These are phyloP conservation scores for Talinum fruticosum DNA, from an alignment of 148 eudicot species.

Conservation along the genomic window DNA sequence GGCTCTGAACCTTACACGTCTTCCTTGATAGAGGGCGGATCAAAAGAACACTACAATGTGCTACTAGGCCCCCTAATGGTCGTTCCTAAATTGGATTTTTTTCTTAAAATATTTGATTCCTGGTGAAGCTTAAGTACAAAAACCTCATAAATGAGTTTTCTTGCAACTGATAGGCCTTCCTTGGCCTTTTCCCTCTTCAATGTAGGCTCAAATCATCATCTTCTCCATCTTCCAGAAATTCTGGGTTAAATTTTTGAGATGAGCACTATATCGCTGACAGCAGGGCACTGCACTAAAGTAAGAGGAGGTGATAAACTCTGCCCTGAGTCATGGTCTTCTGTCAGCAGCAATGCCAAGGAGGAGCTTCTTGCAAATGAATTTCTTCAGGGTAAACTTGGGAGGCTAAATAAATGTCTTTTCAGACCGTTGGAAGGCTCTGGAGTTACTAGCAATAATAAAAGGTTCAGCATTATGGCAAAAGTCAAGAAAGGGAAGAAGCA, in stretches of 20 bases:
- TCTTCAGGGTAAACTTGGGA: not conserved
- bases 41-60: too few species aligned
- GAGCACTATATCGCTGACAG: slow-evolving; percentile 10
- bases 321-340: not conserved
- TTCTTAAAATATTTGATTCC: too few species aligned
- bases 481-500: slow-evolving; percentile 13
- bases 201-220: not conserved
- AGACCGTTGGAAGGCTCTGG: slow-evolving; percentile 10
- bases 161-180: not conserved
- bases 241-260: not conserved
- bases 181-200: not conserved
- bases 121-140: too few species aligned
- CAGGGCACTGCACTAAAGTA: slow-evolving; percentile 9
- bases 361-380: slow-evolving; percentile 4
- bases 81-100: too few species aligned
- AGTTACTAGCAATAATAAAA: not conserved
- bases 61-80: too few species aligned
- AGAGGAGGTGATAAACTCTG: slow-evolving; percentile 4
- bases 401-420: slow-evolving; percentile 7
- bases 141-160: not conserved
- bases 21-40: too few species aligned
- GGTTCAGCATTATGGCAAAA: not conserved
- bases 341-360: slow-evolving; percentile 13
- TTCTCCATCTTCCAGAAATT: not conserved
- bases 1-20: too few species aligned